Conservation (phyloP, 2,329 filamentous ascomycete genomes). For the Paecilomyces dactylethromorphus region DNA sequence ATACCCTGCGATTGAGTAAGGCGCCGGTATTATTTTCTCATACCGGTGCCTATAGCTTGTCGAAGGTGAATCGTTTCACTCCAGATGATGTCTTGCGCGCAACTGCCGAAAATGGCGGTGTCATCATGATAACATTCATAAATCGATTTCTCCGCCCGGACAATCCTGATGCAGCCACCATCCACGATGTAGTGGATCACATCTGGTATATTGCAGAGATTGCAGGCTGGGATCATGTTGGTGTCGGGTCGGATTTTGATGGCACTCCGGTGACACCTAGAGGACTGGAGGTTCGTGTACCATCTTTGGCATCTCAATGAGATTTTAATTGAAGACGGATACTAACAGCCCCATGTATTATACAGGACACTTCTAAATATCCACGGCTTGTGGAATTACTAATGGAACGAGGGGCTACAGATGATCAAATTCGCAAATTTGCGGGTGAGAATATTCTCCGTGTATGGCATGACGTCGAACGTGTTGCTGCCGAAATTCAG, state of each 20-base stretch:
- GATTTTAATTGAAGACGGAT: too few relatives aligned
- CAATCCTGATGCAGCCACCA: slow-evolving; percentile 21
- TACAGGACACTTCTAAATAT: neutral
- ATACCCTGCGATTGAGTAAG: slow-evolving; percentile 11
- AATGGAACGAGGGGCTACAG: slow-evolving; percentile 32
- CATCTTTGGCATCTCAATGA: too few relatives aligned
- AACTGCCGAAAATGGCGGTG: slow-evolving; percentile 30
- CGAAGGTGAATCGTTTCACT: slow-evolving; percentile 31
- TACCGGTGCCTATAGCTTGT: slow-evolving; percentile 14
- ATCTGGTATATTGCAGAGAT: slow-evolving; percentile 25
- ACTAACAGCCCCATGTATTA: too few relatives aligned
- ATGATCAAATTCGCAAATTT: slow-evolving; percentile 31
- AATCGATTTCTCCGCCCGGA: slow-evolving; percentile 23
- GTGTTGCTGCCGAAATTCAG: slow-evolving; percentile 9
- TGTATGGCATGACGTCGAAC: slow-evolving; percentile 14
- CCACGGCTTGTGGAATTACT: slow-evolving; percentile 11
- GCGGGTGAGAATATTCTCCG: slow-evolving; percentile 32
- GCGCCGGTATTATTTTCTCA: slow-evolving; percentile 19
- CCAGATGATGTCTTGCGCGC: slow-evolving; percentile 34
- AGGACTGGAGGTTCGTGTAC: slow-evolving; percentile 21
- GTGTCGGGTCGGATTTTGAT: slow-evolving; percentile 29
- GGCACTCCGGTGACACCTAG: slow-evolving; percentile 15
- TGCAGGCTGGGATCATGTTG: slow-evolving; percentile 28
- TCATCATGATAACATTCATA: slow-evolving; percentile 37
- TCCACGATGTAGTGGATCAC: slow-evolving; percentile 33